A percentile compares a stretch with the other conserved stretches of the same genome.
These are phyloP conservation scores for Keithomyces neogunnii DNA, from an alignment of 2,329 filamentous ascomycete genomes.

Conservation along the genomic window DNA sequence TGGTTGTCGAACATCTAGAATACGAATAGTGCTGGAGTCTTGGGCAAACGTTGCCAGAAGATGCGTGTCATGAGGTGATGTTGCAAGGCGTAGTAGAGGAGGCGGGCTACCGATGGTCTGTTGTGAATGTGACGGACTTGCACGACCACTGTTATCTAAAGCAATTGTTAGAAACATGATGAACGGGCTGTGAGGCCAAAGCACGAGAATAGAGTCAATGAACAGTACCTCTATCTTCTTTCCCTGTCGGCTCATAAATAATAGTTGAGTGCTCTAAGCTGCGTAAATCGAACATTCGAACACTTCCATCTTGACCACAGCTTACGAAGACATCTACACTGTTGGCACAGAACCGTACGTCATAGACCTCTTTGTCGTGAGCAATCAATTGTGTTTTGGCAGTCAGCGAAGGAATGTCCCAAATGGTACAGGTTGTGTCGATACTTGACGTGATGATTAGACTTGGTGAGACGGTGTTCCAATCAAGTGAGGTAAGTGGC, in stretches of 20 bases:
- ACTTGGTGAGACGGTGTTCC: conserved; percentile 95
- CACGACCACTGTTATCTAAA: conserved; percentile 46
- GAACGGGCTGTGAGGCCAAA: not conserved
- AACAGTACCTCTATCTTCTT: conserved; percentile 60
- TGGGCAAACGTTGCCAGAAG: conserved; percentile 95
- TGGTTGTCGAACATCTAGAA: conserved; percentile 91
- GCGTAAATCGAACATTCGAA: conserved; percentile 95
- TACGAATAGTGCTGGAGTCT: conserved; percentile 85
- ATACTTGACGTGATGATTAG: conserved; percentile 98
- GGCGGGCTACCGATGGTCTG: conserved; percentile 71
- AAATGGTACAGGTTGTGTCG: conserved; percentile 98
- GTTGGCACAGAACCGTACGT: conserved; percentile 95
- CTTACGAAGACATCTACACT: conserved; percentile 98
- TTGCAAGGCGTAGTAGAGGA: conserved; percentile 71
- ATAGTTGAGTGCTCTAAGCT: conserved; percentile 97
- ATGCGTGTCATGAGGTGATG: conserved; percentile 91
- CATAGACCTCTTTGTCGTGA: conserved; percentile 98
- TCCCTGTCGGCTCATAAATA: conserved; percentile 94
- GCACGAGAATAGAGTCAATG: not conserved
- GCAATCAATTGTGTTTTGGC: conserved; percentile 98
- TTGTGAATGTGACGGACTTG: conserved; percentile 67
- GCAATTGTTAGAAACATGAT: conserved; percentile 11
- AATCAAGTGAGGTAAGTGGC: conserved; percentile 90
- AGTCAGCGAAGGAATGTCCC: conserved; percentile 96
- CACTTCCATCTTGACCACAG: conserved; percentile 94